Evolutionary conservation across 1,284 basidiomycete genomes (phyloP).

Genomic region (Abortiporus biennis): DNA sequence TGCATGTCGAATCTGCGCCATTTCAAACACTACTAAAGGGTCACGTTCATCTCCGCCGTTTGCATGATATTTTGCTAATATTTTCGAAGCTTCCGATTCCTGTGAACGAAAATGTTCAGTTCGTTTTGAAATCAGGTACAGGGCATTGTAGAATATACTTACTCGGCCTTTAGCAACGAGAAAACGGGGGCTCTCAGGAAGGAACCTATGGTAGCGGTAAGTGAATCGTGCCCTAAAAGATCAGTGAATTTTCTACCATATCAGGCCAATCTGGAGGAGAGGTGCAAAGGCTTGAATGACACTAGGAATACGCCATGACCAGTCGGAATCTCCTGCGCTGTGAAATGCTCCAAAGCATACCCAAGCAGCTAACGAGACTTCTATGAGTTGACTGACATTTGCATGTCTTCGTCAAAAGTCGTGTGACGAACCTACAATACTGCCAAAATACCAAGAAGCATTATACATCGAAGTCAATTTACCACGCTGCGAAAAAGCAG

Average conservation of each 20-base stretch:
- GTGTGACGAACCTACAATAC: constrained; percentile 44
- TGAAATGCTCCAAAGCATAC: constrained; percentile 50
- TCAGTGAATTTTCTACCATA: too few relatives aligned
- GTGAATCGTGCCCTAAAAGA: not conserved
- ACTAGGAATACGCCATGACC: constrained; percentile 67
- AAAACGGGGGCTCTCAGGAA: constrained; percentile 68
- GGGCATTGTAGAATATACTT: constrained; percentile 14
- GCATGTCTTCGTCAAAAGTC: not conserved
- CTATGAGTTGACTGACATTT: not conserved
- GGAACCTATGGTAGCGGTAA: constrained; percentile 46
- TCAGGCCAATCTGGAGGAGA: constrained; percentile 46
- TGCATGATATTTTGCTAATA: constrained; percentile 62
- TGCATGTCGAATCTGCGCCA: constrained; percentile 59
- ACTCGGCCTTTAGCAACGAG: constrained; percentile 56
- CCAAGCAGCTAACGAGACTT: constrained; percentile 33
- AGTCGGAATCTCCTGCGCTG: constrained; percentile 37
- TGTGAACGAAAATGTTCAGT: constrained; percentile 13
- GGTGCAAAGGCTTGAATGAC: constrained; percentile 64
- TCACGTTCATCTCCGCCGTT: constrained; percentile 44
- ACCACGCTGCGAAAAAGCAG: constrained; percentile 34
- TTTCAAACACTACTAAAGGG: constrained; percentile 50
- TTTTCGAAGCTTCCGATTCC: constrained; percentile 44
- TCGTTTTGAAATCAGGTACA: not conserved
- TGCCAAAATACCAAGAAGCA: constrained; percentile 59
- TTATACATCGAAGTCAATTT: constrained; percentile 60